Evolutionary conservation across 352 stramenopile species (phyloP).

Genomic region (Phytopythium vexans): DNA sequence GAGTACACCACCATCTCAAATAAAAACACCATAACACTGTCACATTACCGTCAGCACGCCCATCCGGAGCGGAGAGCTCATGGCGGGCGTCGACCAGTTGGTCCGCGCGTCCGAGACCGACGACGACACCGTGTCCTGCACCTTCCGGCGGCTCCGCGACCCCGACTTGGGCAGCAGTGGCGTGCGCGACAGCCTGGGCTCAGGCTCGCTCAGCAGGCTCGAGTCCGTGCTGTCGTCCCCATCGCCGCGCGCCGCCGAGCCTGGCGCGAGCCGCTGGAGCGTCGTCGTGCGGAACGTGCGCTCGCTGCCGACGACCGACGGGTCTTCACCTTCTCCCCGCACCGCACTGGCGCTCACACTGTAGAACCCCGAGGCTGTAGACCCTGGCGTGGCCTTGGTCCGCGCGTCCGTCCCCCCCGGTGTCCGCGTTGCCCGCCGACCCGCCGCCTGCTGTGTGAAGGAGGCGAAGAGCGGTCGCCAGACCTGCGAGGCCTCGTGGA

Average conservation of each 20-base stretch:
- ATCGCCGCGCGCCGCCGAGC: slow-evolving; percentile 11
- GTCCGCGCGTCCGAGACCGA: slow-evolving; percentile 41
- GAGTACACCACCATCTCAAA: slow-evolving; percentile 9
- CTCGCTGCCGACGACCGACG: slow-evolving; percentile 44
- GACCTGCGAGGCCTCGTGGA: slow-evolving; percentile 68
- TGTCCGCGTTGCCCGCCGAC: slow-evolving; percentile 29
- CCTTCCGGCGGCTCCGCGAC: slow-evolving; percentile 17
- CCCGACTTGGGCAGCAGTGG: slow-evolving; percentile 54
- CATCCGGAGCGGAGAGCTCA: slow-evolving; percentile 55
- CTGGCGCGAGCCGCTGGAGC: slow-evolving; percentile 34
- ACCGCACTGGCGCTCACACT: slow-evolving; percentile 4
- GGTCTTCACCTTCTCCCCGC: slow-evolving; percentile 27
- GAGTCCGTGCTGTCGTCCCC: slow-evolving; percentile 49
- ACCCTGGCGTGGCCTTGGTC: neutral
- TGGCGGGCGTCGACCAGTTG: slow-evolving; percentile 43
- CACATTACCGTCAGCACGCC: slow-evolving; percentile 40
- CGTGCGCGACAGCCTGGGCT: slow-evolving; percentile 61
- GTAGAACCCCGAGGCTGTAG: slow-evolving; percentile 2
- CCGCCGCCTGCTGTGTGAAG: slow-evolving; percentile 47
- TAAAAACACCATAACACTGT: neutral
- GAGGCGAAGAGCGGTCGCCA: slow-evolving; percentile 78
- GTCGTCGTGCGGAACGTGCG: slow-evolving; percentile 77
- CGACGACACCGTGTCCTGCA: slow-evolving; percentile 36
- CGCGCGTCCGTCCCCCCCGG: slow-evolving; percentile 17
- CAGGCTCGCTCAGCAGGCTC: slow-evolving; percentile 60